Conservation (phyloP, 805 yeast genomes). For the Candida arabinofermentans region DNA sequence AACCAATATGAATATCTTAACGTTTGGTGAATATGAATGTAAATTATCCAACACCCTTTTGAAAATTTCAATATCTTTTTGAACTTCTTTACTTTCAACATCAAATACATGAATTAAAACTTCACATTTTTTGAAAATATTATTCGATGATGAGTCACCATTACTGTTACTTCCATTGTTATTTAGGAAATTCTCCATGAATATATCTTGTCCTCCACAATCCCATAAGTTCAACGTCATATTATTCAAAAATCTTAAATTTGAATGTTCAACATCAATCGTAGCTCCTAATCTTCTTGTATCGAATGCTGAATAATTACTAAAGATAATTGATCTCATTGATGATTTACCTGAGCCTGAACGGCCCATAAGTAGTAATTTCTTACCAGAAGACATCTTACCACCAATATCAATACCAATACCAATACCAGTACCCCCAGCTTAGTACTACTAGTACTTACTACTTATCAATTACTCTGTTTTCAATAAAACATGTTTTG, state of each 20-base stretch:
- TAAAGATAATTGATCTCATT: conserved; percentile 93
- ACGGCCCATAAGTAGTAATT: conserved; percentile 76
- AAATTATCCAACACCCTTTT: conserved; percentile 77
- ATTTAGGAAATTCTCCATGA: conserved; percentile 80
- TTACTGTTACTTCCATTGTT: conserved; percentile 30
- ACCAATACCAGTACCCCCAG: too few species aligned
- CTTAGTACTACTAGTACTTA: too few species aligned
- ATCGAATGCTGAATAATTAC: conserved; percentile 95
- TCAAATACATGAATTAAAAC: conserved; percentile 95
- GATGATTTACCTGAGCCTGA: conserved; percentile 97
- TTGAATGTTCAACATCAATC: conserved; percentile 97
- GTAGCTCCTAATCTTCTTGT: conserved; percentile 95
- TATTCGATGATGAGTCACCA: conserved; percentile 59
- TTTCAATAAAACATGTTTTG: too few species aligned
- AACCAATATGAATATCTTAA: conserved; percentile 83
- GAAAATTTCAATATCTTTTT: conserved; percentile 90
- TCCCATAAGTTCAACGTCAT: conserved; percentile 97
- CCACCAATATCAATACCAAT: too few species aligned
- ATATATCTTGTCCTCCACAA: conserved; percentile 97
- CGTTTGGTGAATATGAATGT: conserved; percentile 81
- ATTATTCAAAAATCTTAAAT: conserved; percentile 85
- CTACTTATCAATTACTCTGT: too few species aligned
- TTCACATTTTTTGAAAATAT: conserved; percentile 92
- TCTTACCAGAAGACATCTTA: conserved; percentile 42
- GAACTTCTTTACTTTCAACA: conserved; percentile 87